Base-by-base conservation (phyloP, 495 filamentous ascomycete genomes). In the Penicillium arizonense region DNA sequence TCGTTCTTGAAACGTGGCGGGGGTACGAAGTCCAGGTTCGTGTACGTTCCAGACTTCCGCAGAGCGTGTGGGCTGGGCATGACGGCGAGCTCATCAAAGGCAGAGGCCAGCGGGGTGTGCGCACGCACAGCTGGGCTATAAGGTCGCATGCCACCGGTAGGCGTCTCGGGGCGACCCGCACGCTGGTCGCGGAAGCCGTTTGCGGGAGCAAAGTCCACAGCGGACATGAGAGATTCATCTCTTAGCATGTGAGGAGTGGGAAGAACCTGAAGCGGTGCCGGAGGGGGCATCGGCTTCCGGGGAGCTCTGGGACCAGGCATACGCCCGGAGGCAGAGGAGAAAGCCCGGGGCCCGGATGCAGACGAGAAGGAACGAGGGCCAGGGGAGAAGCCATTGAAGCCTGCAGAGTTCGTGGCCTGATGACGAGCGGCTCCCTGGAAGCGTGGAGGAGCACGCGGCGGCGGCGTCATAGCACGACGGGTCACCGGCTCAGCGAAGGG, bases 391-490 rank as follows among this genome's bases (percentile, higher is more conserved):
- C 72, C 77, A 33, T 63, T 66, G 57, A 74, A 68, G 28, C 78
- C 75, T 12, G 73, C 67, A 6, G 79, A 77, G 56, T 76, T 68
- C 41, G 74, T 72, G 41, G 76, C 67, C 66, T 73, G 72, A 66
- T 81, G 65, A 40, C 77, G 67, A 43, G 66, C 51, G 43, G 60
- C 63, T 36, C 81, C 79, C 52, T 81, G 80, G 77, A 89, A 90
- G 44, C 89, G 82, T 32, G 90, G 87, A 30, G 84, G 85, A 43
- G 83, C 86, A 12, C 85, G 82, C 18, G 94, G 92, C 14, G 94
- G 95, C 26, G 94, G 94, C 24, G 95, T 97, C 94, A 98, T 98
- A 38, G 94, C 95, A 54, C 94, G 87, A 61, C 94, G 90, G 53
- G 78, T 82, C 3, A 94, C 77, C 9, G 90, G 90, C 67, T 96